These are phyloP conservation scores for Apiospora phragmitis DNA, from an alignment of 2,329 filamentous ascomycete species.

Conservation along the genomic window DNA sequence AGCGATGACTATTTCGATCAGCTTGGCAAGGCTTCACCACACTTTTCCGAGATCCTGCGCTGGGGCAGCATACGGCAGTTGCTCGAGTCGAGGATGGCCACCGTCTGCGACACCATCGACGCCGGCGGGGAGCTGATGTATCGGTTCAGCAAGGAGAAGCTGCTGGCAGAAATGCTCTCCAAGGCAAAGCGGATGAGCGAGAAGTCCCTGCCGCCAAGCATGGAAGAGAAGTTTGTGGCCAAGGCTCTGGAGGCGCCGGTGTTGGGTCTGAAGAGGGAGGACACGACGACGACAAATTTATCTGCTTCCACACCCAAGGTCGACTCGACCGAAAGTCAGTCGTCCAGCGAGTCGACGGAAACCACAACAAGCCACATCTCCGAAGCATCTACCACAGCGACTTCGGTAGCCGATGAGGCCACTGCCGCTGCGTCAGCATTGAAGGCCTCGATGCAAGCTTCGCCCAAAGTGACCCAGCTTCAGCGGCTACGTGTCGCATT, in stretches of 20 bases:
- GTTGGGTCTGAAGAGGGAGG: conserved; percentile 62
- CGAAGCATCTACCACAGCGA: conserved; percentile 46
- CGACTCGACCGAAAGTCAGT: conserved; percentile 42
- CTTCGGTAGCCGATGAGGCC: conserved; percentile 39
- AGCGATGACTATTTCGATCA: conserved; percentile 72
- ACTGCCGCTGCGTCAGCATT: conserved; percentile 27
- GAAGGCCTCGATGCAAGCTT: conserved; percentile 45
- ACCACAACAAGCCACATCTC: conserved; percentile 37
- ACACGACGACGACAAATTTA: conserved; percentile 11
- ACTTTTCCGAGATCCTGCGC: conserved; percentile 59
- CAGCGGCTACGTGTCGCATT: conserved; percentile 66
- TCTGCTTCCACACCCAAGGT: conserved; percentile 27
- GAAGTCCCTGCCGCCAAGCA: conserved; percentile 68
- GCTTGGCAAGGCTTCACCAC: conserved; percentile 55
- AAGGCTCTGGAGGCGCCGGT: conserved; percentile 77
- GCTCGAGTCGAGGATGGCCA: conserved; percentile 66
- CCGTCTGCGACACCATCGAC: conserved; percentile 79
- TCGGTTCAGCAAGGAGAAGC: conserved; percentile 71
- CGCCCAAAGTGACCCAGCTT: conserved; percentile 52
- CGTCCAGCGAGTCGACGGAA: conserved; percentile 37
- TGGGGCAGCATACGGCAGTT: conserved; percentile 46
- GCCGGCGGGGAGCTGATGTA: conserved; percentile 86
- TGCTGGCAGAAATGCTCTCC: conserved; percentile 61
- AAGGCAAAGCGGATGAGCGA: conserved; percentile 74
- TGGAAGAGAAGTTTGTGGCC: conserved; percentile 84